Conservation (phyloP, 192 early-diverging fungal species). For the Podila horticola region DNA sequence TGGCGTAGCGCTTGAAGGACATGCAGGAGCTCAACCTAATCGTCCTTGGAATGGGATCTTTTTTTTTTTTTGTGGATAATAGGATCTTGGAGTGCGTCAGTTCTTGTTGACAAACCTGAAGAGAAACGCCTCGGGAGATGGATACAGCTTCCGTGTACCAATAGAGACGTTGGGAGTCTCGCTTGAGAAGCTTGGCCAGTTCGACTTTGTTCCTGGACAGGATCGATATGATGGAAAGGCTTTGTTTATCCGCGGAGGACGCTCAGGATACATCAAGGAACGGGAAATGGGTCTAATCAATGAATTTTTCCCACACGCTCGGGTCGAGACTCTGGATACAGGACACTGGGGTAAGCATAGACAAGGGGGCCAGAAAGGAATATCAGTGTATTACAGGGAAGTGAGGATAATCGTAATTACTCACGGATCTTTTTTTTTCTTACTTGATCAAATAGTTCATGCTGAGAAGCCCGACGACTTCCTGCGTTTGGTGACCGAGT, state of each 20-base stretch:
- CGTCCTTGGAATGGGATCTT: background rate
- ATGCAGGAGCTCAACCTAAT: background rate
- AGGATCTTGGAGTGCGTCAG: conserved; percentile 71
- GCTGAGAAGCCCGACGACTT: conserved; percentile 78
- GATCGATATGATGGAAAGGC: conserved; percentile 68
- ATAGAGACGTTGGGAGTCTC: conserved; percentile 72
- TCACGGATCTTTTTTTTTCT: conserved; percentile 2
- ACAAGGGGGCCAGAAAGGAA: too few relatives aligned
- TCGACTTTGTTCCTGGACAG: conserved; percentile 51
- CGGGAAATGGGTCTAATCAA: conserved; percentile 60
- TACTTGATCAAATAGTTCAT: conserved; percentile 58
- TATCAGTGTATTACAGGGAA: too few relatives aligned
- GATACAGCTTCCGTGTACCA: conserved; percentile 79
- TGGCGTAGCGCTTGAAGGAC: too few relatives aligned
- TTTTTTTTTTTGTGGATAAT: conserved; percentile 4
- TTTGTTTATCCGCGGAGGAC: conserved; percentile 85
- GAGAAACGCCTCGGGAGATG: conserved; percentile 44
- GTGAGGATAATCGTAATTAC: background rate
- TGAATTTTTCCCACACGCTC: conserved; percentile 76
- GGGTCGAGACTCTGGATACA: conserved; percentile 75
- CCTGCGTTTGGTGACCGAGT: conserved; percentile 61
- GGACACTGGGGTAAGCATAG: conserved; percentile 87
- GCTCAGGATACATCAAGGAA: conserved; percentile 73
- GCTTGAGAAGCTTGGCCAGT: conserved; percentile 61
- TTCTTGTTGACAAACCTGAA: conserved; percentile 96